Evolutionary conservation across 495 filamentous ascomycete genomes (phyloP).

Genomic region (Hyaloscypha hepaticicola): DNA sequence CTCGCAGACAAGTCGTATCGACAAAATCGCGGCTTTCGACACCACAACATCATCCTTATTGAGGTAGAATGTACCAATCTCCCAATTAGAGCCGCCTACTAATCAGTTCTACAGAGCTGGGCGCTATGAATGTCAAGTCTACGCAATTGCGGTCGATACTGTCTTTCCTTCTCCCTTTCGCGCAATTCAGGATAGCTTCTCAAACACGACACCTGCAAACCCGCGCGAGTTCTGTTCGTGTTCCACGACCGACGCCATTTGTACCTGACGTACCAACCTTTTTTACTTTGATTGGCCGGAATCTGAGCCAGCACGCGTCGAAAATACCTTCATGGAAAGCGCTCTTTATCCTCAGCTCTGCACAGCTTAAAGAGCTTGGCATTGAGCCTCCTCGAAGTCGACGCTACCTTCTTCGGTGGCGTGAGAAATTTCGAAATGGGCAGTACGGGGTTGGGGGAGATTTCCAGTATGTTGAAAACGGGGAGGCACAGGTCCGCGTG

Average conservation of each 20-base stretch:
- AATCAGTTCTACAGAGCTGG: conserved; percentile 3
- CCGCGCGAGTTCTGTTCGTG: conserved; percentile 39
- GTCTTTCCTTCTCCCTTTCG: conserved; percentile 30
- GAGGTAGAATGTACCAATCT: not conserved
- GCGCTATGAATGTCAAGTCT: conserved; percentile 24
- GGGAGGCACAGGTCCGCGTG: conserved; percentile 66
- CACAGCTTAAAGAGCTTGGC: conserved; percentile 76
- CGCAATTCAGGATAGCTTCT: conserved; percentile 13
- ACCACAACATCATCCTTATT: not conserved
- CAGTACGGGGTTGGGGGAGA: conserved; percentile 78
- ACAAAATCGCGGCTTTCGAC: not conserved
- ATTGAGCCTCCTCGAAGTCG: conserved; percentile 81
- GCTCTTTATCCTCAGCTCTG: conserved; percentile 74
- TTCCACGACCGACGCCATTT: conserved; percentile 76
- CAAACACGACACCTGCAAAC: conserved; percentile 26
- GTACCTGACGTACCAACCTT: conserved; percentile 87
- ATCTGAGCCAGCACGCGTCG: conserved; percentile 70
- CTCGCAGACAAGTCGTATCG: not conserved
- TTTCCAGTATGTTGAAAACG: conserved; percentile 67
- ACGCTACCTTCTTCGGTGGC: conserved; percentile 81
- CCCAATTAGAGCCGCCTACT: not conserved
- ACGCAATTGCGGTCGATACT: conserved; percentile 28
- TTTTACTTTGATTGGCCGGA: conserved; percentile 87
- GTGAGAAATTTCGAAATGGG: conserved; percentile 76
- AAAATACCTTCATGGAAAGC: conserved; percentile 88